These are phyloP conservation scores for Magnolia officinalis DNA, from an alignment of 164 flowering plant genomes.

Conservation along the genomic window DNA sequence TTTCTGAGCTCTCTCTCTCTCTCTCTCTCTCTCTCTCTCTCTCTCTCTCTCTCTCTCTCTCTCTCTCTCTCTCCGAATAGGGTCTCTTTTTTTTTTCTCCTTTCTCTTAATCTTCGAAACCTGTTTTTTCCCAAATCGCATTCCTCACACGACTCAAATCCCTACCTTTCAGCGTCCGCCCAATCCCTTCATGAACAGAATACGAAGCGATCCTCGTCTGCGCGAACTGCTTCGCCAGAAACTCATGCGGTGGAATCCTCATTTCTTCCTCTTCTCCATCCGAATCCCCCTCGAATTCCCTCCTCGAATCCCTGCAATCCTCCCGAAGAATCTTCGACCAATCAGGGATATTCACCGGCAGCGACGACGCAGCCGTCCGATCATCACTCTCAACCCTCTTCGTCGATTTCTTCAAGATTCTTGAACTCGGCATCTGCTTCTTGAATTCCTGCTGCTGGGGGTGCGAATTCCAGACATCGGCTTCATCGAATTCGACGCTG, in stretches of 20 bases:
- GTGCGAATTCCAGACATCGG: conserved; percentile 20
- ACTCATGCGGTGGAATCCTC: conserved; percentile 33
- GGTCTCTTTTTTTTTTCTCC: neutral
- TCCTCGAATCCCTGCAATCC: conserved; percentile 12
- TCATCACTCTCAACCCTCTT: conserved; percentile 6
- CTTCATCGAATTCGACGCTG: conserved; percentile 28
- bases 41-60: neutral
- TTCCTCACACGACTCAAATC: conserved; percentile 34
- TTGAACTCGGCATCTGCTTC: conserved; percentile 17
- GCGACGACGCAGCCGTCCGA: conserved; percentile 11
- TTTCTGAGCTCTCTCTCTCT: neutral
- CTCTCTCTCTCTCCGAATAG: neutral
- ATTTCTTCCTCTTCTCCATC: conserved; percentile 13
- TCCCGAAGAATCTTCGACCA: conserved; percentile 34
- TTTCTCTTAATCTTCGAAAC: conserved; percentile 24
- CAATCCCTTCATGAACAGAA: conserved; percentile 31
- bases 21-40: neutral
- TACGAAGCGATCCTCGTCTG: conserved; percentile 25
- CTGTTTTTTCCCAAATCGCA: conserved; percentile 32
- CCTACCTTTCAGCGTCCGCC: conserved; percentile 33
- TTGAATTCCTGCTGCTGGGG: conserved; percentile 6
- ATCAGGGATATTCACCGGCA: conserved; percentile 33
- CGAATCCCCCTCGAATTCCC: neutral
- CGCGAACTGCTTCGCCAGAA: conserved; percentile 27
- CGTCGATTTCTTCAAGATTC: conserved; percentile 13